Conservation (phyloP, 805 yeast genomes). For the Torulaspora maleeae region DNA sequence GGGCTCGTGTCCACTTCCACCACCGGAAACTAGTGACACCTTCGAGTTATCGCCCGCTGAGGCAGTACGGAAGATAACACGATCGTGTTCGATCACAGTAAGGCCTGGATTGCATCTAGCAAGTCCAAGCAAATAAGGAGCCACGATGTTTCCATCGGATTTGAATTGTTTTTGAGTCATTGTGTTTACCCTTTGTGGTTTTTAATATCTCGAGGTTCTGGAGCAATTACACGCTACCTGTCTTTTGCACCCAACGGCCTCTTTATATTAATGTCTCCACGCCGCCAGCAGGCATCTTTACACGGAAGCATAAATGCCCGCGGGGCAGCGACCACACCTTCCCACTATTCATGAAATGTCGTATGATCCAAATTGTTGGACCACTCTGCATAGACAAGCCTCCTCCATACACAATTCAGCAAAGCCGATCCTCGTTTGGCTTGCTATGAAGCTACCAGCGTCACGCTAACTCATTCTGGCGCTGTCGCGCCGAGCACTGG, state of each 20-base stretch:
- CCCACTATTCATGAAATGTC: neutral
- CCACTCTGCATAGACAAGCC: too few relatives aligned
- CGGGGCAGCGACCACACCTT: neutral
- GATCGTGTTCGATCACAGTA: slow-evolving; percentile 16
- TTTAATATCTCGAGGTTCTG: too few relatives aligned
- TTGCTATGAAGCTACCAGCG: neutral
- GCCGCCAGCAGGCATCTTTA: neutral
- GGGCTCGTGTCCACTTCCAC: slow-evolving; percentile 91
- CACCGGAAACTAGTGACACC: slow-evolving; percentile 72
- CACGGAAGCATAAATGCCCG: neutral
- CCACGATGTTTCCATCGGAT: slow-evolving; percentile 21
- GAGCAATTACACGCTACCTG: too few relatives aligned
- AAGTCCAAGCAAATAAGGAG: slow-evolving; percentile 18
- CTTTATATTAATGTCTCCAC: neutral
- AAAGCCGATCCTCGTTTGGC: neutral
- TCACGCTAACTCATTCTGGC: neutral
- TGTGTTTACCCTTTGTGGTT: neutral
- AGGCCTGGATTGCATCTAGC: slow-evolving; percentile 20
- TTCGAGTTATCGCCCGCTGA: slow-evolving; percentile 39
- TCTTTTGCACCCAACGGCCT: neutral
- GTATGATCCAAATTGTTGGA: neutral
- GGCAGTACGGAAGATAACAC: slow-evolving; percentile 15
- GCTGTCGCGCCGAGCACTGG: neutral
- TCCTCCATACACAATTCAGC: too few relatives aligned
- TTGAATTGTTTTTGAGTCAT: slow-evolving; percentile 21